Percentiles rank a stretch among this genome's conserved stretches.
These are phyloP conservation scores for Eleusine indica DNA, from an alignment of 176 grass and related monocot genomes.

Conservation along the genomic window DNA sequence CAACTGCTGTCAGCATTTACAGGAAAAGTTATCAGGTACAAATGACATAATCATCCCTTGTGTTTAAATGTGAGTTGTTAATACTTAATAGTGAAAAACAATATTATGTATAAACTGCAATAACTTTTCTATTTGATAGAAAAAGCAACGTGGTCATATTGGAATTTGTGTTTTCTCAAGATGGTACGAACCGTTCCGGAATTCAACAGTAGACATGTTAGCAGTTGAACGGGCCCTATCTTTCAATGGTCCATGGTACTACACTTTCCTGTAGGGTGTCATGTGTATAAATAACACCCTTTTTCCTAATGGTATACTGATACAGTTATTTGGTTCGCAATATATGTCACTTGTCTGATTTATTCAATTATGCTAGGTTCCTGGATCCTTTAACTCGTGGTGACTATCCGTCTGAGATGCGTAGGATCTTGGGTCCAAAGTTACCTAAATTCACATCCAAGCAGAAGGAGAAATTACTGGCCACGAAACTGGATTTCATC, in stretches of 20 bases:
- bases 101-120: background rate
- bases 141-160: constrained; percentile 53
- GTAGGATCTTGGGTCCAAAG: constrained; percentile 36
- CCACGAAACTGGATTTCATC: constrained; percentile 67
- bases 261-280: background rate
- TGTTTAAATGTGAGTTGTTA: background rate
- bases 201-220: constrained; percentile 42
- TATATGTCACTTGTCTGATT: background rate
- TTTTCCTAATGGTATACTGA: too few relatives aligned
- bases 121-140: constrained; percentile 21
- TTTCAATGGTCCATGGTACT: constrained; percentile 54
- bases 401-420: constrained; percentile 67
- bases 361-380: constrained; percentile 46
- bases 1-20: constrained; percentile 53
- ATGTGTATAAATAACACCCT: too few relatives aligned
- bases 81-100: background rate
- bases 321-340: too few relatives aligned
- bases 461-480: constrained; percentile 48
- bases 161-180: constrained; percentile 38
- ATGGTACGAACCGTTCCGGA: constrained; percentile 63
- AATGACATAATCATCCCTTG: background rate
- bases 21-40: constrained; percentile 42
- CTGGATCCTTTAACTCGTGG: constrained; percentile 58
- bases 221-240: constrained; percentile 49
- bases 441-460: constrained; percentile 55